Base-by-base conservation (phyloP, 1,139 yeast genomes). In the Kazachstania sp. region DNA sequence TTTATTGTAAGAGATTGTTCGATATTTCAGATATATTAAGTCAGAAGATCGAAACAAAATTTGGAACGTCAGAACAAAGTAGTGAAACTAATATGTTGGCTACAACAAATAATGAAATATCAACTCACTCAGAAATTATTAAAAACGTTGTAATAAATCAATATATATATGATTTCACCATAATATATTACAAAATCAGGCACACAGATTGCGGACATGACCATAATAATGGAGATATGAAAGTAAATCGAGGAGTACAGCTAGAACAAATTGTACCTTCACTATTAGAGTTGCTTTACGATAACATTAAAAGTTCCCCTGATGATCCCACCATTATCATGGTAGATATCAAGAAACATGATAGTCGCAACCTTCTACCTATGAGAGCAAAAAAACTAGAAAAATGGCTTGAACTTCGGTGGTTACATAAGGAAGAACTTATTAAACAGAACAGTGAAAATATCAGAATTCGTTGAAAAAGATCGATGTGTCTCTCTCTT, bases 331-430 rank as follows among this genome's bases (percentile, higher is more conserved):
- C 73, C 34, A 61, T 72, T 3, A 70, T 81, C 2, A 65, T 71
- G 37, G 67, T 86, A 8, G 74, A 77, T 55, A 70, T 83, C 26
- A 71, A 69, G 42, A 69, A 74, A 20, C 72, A 71, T 54, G 62
- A 73, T 11, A 52, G 83, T 13, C 59, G 69, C n/a, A 65, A 75
- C 47, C 61, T 85, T 4, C 32, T 60, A 26, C 83, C 86, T 0
- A 51, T 63, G 12, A 79, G 75, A 52, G 69, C 77, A 43, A 66
- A 70, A 37, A 76, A 73, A 51, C 51, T 83, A 37, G 92, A 84
- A 54, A 78, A 76, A 59, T 86, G 88, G 83, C 60, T 86, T 15
- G 95, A 86, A 60, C 70, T 70, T 43, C 66, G 71, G 37, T 86
- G 95, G 95, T 64, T 67, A n/a, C 78, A 75, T 45, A 85, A 85